These are phyloP conservation scores for Mycena floridula DNA, from an alignment of 768 basidiomycete genomes.

Conservation along the genomic window DNA sequence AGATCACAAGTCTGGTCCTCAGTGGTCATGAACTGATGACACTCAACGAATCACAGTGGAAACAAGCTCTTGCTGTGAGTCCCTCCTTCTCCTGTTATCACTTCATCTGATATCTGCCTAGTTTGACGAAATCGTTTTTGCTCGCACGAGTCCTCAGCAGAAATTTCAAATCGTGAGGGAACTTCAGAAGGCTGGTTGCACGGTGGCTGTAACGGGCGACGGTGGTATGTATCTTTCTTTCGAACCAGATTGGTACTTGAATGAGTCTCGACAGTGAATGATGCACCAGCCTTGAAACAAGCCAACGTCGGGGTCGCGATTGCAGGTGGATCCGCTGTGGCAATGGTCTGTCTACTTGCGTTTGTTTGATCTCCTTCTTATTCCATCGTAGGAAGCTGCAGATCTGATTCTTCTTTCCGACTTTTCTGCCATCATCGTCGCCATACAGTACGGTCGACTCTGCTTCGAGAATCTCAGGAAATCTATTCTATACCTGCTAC, in stretches of 20 bases:
- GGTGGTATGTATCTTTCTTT: conserved; percentile 23
- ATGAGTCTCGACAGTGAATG: conserved; percentile 32
- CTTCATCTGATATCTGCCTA: conserved; percentile 15
- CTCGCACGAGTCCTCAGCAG: conserved; percentile 58
- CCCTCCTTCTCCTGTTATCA: background rate
- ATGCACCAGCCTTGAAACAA: conserved; percentile 51
- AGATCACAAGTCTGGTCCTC: conserved; percentile 31
- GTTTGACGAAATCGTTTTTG: conserved; percentile 51
- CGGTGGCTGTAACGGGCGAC: conserved; percentile 63
- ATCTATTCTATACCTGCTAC: conserved; percentile 42
- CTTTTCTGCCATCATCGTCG: conserved; percentile 59
- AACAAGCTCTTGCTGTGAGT: conserved; percentile 17
- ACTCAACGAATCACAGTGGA: conserved; percentile 25
- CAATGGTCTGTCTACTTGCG: conserved; percentile 18
- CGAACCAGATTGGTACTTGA: background rate
- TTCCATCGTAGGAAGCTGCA: conserved; percentile 36
- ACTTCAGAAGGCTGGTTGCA: conserved; percentile 43
- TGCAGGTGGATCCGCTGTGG: conserved; percentile 46
- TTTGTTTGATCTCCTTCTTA: background rate
- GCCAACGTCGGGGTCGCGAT: conserved; percentile 61
- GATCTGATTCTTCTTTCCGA: conserved; percentile 62
- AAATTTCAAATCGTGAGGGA: conserved; percentile 60
- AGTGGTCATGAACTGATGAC: conserved; percentile 34
- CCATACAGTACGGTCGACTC: conserved; percentile 59
- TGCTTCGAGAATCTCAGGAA: conserved; percentile 63